Percentiles rank a stretch among this genome's conserved stretches.
phyloP scores from a whole-genome alignment of 1,284 basidiomycete genomes.

The Cerioporus squamosus region DNA sequence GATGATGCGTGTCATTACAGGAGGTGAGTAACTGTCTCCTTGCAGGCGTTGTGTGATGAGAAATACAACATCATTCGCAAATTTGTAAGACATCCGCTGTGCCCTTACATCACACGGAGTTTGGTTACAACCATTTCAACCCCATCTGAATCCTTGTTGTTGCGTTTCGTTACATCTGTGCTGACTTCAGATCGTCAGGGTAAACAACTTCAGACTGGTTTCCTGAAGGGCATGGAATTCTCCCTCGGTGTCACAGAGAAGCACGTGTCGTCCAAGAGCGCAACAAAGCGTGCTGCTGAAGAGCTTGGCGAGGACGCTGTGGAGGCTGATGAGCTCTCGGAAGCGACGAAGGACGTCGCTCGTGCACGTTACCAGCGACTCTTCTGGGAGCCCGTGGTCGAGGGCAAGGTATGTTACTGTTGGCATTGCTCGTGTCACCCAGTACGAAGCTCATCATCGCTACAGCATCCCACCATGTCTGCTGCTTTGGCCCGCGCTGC shows the following conservation, averaged over 20 bases:
- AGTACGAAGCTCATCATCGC: background rate
- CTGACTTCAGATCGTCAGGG: slow-evolving; percentile 43
- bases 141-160: slow-evolving; percentile 51
- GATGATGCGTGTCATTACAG: slow-evolving; percentile 25
- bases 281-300: slow-evolving; percentile 7
- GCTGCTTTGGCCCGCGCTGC: slow-evolving; percentile 47
- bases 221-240: slow-evolving; percentile 69
- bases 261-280: background rate
- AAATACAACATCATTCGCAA: slow-evolving; percentile 66
- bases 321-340: slow-evolving; percentile 63
- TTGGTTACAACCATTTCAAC: slow-evolving; percentile 65
- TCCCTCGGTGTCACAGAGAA: slow-evolving; percentile 54
- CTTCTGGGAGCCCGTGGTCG: slow-evolving; percentile 76
- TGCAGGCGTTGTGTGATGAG: slow-evolving; percentile 46
- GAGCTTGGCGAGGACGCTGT: slow-evolving; percentile 46
- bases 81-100: slow-evolving; percentile 56
- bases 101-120: slow-evolving; percentile 61
- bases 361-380: slow-evolving; percentile 69
- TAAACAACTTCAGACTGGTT: slow-evolving; percentile 67
- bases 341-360: slow-evolving; percentile 56
- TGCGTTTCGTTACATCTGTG: slow-evolving; percentile 9
- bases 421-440: background rate
- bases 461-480: slow-evolving; percentile 63
- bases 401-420: slow-evolving; percentile 56
- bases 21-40: slow-evolving; percentile 30